Percentiles rank a stretch among this genome's conserved stretches.
phyloP scores from a whole-genome alignment of 176 grass and related monocot species.

The Neostapfia colusana region DNA sequence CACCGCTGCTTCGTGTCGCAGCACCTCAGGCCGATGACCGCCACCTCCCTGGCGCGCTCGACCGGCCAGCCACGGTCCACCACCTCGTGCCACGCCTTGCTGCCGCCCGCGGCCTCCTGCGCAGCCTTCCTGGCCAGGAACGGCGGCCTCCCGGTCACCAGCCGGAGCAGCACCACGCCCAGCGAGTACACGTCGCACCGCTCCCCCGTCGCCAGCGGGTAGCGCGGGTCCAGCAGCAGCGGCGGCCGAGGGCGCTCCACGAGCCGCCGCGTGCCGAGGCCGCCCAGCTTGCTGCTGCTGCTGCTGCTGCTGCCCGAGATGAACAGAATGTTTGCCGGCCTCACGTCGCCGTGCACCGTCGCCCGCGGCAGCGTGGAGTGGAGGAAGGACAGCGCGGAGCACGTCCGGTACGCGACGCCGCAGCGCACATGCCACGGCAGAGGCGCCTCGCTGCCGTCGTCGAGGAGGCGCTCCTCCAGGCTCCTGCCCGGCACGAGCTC shows the following conservation, averaged over 20 bases:
- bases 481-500: conserved; percentile 53
- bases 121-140: conserved; percentile 44
- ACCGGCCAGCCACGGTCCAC: conserved; percentile 50
- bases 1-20: conserved; percentile 16
- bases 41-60: conserved; percentile 44
- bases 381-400: conserved; percentile 52
- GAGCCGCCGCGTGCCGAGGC: conserved; percentile 23
- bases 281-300: conserved; percentile 44
- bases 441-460: too few species aligned
- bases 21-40: conserved; percentile 45
- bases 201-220: conserved; percentile 46
- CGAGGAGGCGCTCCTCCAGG: conserved; percentile 50
- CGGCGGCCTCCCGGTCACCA: conserved; percentile 50
- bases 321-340: conserved; percentile 54
- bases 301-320: too few species aligned
- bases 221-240: conserved; percentile 34
- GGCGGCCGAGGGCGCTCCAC: background rate
- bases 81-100: conserved; percentile 39
- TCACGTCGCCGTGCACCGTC: conserved; percentile 56
- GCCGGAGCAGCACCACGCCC: conserved; percentile 54
- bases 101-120: conserved; percentile 40
- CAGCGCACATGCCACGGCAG: conserved; percentile 64
- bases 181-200: conserved; percentile 55
- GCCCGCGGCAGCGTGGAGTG: conserved; percentile 32
- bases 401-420: conserved; percentile 41